Base-by-base conservation (phyloP, 2,329 filamentous ascomycete genomes). In the Clonostachys rosea region DNA sequence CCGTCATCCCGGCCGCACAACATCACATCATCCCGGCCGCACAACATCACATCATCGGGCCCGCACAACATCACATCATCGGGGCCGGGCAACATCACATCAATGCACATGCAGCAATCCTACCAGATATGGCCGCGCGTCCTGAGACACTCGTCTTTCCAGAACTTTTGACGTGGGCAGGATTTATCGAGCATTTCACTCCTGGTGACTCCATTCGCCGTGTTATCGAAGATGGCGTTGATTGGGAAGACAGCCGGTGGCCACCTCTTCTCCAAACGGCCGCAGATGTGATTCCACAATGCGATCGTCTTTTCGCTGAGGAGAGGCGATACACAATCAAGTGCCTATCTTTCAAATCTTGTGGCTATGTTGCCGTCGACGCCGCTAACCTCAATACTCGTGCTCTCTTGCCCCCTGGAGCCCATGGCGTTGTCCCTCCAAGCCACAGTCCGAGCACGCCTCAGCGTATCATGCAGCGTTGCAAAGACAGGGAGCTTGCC, bases 311-410 rank as follows among this genome's bases (percentile, higher is more conserved):
- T 14, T n/a, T 46, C 6, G 40, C 30, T 5, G 62, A 68, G 33
- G 56, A 63, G 51, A 48, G 44, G n/a, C 49, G 46, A 5, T 64
- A 63, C 35, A 55, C 53, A 14, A 55, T 74, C 18, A 58, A 60
- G 24, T 61, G 56, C 13, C 61, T 85, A 33, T 68, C 71, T 1
- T 75, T 86, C 61, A 74, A 73, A 34, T 84, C 80, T 0, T 86
- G 82, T 56, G 83, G 83, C 44, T 86, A 86, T 54, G 77, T 74
- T 34, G 60, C 64, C 6, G 58, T 84, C 2, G 62, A 67, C 16
- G 33, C 50, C 0, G 46, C 56, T 1, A 57, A 58, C 24, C 60
- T 73, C 42, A 63, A 71, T 47, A 66, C 71, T 10, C 60, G 64
- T 44, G 52, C 51, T 20, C 56, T 71, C 42, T 52, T 70, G 17